Percentiles rank a stretch among this genome's conserved stretches.
Conservation (phyloP, 108 stramenopile genomes). For the Fragilariopsis cylindrus region DNA sequence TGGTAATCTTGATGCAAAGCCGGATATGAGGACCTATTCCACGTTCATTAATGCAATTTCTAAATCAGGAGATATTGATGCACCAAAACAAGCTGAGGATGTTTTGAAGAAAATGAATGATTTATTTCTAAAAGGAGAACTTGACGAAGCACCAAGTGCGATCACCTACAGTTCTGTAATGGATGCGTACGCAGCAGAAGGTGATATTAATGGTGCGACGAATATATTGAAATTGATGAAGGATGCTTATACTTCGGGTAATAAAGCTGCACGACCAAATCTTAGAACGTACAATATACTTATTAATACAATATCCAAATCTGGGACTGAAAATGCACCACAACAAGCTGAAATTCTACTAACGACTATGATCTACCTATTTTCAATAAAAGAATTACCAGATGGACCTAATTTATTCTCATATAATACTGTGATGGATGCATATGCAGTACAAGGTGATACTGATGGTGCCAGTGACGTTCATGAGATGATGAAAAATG, state of each 20-base stretch:
- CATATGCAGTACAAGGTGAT: slow-evolving; percentile 18
- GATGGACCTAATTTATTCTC: slow-evolving; percentile 41
- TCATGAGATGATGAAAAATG: slow-evolving; percentile 23
- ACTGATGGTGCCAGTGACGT: slow-evolving; percentile 16
- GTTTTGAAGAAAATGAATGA: slow-evolving; percentile 62
- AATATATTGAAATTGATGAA: slow-evolving; percentile 34
- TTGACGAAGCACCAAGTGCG: slow-evolving; percentile 58
- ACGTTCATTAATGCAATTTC: slow-evolving; percentile 37
- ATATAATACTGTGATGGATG: slow-evolving; percentile 27
- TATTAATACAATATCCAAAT: slow-evolving; percentile 6
- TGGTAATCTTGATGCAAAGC: slow-evolving; percentile 31
- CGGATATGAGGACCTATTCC: slow-evolving; percentile 18
- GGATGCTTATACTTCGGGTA: slow-evolving; percentile 20
- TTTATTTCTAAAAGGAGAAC: slow-evolving; percentile 57
- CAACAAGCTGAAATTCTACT: slow-evolving; percentile 19
- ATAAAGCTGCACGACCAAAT: slow-evolving; percentile 28
- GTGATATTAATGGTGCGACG: slow-evolving; percentile 19
- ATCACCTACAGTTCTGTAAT: slow-evolving; percentile 70
- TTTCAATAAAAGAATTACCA: slow-evolving; percentile 43
- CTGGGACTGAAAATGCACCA: not conserved
- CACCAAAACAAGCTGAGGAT: slow-evolving; percentile 12
- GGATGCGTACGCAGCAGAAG: slow-evolving; percentile 59
- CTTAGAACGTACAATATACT: slow-evolving; percentile 25
- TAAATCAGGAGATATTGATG: slow-evolving; percentile 46
- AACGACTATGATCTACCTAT: slow-evolving; percentile 43